A percentile compares a stretch with the other conserved stretches of the same genome.
phyloP scores from a whole-genome alignment of 805 yeast species.

The Sugiyamaella smithiae region DNA sequence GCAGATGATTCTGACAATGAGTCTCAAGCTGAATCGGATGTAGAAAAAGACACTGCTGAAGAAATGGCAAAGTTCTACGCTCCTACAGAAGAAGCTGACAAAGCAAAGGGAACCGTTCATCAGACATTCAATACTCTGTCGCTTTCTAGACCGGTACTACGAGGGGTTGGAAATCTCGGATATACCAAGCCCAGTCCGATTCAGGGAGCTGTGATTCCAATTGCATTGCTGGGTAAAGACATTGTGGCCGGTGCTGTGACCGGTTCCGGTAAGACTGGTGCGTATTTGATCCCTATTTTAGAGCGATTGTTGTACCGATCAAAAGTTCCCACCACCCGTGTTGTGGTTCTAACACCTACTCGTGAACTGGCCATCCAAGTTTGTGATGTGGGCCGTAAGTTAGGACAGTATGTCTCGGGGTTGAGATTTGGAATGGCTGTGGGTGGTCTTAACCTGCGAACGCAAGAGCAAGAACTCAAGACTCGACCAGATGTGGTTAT shows the following conservation, averaged over 20 bases:
- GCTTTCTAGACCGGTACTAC: conserved; percentile 85
- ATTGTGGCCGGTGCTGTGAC: conserved; percentile 99
- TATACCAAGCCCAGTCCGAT: conserved; percentile 90
- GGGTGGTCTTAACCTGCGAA: conserved; percentile 94
- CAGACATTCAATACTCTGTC: conserved; percentile 71
- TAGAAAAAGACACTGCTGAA: conserved; percentile 68
- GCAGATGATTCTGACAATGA: conserved; percentile 36
- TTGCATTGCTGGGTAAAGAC: conserved; percentile 90
- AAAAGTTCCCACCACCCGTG: conserved; percentile 80
- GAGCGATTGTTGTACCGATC: conserved; percentile 92
- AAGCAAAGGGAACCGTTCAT: conserved; percentile 52
- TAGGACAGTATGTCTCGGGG: conserved; percentile 72
- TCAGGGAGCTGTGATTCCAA: conserved; percentile 90
- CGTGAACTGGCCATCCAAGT: conserved; percentile 98
- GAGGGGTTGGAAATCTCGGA: conserved; percentile 76
- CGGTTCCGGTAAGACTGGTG: conserved; percentile 99
- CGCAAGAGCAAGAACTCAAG: conserved; percentile 91
- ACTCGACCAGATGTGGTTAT: conserved; percentile 92
- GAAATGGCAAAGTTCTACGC: conserved; percentile 80
- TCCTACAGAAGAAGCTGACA: conserved; percentile 50
- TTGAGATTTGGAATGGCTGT: conserved; percentile 92
- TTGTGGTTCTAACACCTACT: conserved; percentile 88
- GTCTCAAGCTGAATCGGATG: conserved; percentile 34
- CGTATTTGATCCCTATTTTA: conserved; percentile 92
- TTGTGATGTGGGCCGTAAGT: conserved; percentile 83